Percentiles rank a stretch among this genome's conserved stretches.
phyloP scores from a whole-genome alignment of 306 rosid species.

The Trichosanthes cucumerina region DNA sequence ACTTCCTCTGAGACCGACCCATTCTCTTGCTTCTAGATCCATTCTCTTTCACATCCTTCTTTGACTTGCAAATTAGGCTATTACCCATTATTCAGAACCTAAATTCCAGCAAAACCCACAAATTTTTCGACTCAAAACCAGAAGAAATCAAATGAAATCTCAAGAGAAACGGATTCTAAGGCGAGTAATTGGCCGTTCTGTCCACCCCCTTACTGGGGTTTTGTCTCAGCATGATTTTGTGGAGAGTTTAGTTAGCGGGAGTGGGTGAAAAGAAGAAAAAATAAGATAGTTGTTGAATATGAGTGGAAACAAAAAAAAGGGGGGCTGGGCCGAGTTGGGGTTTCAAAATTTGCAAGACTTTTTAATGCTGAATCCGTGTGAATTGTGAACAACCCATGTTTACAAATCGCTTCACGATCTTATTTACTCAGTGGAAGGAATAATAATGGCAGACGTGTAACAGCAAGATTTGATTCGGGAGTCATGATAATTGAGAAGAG shows the following conservation, averaged over 20 bases:
- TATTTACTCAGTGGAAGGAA: not conserved
- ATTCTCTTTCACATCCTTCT: slow-evolving; percentile 56
- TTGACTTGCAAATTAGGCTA: slow-evolving; percentile 73
- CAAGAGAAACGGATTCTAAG: not conserved
- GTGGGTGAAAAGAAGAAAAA: not conserved
- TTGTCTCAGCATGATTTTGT: not conserved
- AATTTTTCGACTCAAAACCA: not conserved
- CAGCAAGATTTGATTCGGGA: not conserved
- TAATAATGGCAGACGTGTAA: not conserved
- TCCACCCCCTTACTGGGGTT: not conserved
- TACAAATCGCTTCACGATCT: not conserved
- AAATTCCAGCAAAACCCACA: not conserved
- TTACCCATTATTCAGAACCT: slow-evolving; percentile 54
- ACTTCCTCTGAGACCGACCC: slow-evolving; percentile 82
- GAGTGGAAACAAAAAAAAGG: not conserved
- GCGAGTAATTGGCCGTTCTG: not conserved
- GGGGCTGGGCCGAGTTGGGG: not conserved
- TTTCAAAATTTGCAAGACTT: not conserved
- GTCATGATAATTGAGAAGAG: not conserved
- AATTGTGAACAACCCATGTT: not conserved
- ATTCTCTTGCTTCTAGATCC: slow-evolving; percentile 90
- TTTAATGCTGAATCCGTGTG: not conserved
- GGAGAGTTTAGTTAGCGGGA: not conserved
- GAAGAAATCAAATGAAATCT: not conserved
- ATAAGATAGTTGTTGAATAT: not conserved